phyloP scores from a whole-genome alignment of 2,329 filamentous ascomycete species.

The Fusarium chaquense region DNA sequence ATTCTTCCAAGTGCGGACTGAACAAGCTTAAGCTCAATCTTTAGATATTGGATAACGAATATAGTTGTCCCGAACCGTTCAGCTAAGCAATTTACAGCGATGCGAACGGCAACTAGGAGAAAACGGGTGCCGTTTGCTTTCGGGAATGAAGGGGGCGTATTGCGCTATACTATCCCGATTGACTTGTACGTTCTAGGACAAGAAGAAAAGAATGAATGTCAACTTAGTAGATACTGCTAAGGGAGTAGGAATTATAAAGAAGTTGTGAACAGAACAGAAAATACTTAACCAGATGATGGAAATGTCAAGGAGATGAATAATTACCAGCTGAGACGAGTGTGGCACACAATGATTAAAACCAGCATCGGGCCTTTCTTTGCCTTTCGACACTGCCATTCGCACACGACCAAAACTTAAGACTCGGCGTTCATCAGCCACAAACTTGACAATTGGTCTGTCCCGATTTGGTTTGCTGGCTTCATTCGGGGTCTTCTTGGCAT shows the following conservation, averaged over 20 bases:
- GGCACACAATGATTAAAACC: conserved; percentile 13
- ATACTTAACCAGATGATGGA: background rate
- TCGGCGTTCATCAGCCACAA: conserved; percentile 15
- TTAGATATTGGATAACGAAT: background rate
- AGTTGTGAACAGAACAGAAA: background rate
- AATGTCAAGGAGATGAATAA: background rate
- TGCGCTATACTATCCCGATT: conserved; percentile 21
- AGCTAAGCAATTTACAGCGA: conserved; percentile 5
- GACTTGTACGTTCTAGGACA: conserved; percentile 7
- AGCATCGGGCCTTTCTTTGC: conserved; percentile 25
- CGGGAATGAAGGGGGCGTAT: conserved; percentile 24
- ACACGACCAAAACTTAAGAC: conserved; percentile 17
- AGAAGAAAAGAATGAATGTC: background rate
- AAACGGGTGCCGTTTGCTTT: conserved; percentile 33
- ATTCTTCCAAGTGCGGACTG: background rate
- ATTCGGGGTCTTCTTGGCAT: conserved; percentile 18
- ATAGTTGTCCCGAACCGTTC: conserved; percentile 5
- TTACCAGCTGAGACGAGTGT: conserved; percentile 8
- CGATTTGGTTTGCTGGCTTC: conserved; percentile 14
- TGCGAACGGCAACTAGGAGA: conserved; percentile 20
- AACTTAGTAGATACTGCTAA: background rate
- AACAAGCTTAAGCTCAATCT: background rate
- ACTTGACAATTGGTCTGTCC: conserved; percentile 18
- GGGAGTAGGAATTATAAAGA: background rate
- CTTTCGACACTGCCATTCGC: conserved; percentile 8